A percentile compares a stretch with the other conserved stretches of the same genome.
Evolutionary conservation across 257 asterid species (phyloP).

Genomic region (Capsicum rhomboideum): DNA sequence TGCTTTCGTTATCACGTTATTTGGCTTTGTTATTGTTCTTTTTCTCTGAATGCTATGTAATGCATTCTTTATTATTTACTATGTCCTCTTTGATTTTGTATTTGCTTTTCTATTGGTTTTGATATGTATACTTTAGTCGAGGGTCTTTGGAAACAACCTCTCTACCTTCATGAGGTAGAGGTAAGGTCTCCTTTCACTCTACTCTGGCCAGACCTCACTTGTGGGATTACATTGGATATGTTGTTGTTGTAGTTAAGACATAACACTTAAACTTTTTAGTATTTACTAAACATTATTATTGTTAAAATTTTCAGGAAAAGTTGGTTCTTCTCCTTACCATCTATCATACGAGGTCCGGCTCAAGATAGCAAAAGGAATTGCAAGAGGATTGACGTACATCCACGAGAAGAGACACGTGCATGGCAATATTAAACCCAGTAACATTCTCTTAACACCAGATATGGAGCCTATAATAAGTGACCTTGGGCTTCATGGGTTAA

Average conservation of each 20-base stretch:
- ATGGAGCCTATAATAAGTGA: constrained; percentile 85
- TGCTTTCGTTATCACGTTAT: too few relatives aligned
- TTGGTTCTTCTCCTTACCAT: constrained; percentile 71
- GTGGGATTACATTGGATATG: too few relatives aligned
- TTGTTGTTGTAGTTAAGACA: background rate
- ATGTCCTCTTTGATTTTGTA: too few relatives aligned
- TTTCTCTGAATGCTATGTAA: too few relatives aligned
- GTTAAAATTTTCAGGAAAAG: constrained; percentile 40
- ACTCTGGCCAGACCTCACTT: too few relatives aligned
- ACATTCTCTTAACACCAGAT: constrained; percentile 66
- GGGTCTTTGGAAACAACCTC: too few relatives aligned
- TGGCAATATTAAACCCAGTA: constrained; percentile 91
- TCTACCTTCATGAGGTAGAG: too few relatives aligned
- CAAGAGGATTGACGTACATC: constrained; percentile 69
- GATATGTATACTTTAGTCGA: too few relatives aligned
- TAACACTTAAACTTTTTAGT: background rate
- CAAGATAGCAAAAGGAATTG: constrained; percentile 77
- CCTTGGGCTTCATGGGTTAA: constrained; percentile 62
- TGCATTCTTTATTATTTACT: too few relatives aligned
- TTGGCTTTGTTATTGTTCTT: too few relatives aligned
- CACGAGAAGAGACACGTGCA: constrained; percentile 89
- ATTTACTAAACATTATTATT: background rate
- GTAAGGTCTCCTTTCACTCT: too few relatives aligned
- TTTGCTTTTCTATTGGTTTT: too few relatives aligned
- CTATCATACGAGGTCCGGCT: constrained; percentile 53